Evolutionary conservation across 345 rosid species (phyloP).

Genomic region (Brassica incana): DNA sequence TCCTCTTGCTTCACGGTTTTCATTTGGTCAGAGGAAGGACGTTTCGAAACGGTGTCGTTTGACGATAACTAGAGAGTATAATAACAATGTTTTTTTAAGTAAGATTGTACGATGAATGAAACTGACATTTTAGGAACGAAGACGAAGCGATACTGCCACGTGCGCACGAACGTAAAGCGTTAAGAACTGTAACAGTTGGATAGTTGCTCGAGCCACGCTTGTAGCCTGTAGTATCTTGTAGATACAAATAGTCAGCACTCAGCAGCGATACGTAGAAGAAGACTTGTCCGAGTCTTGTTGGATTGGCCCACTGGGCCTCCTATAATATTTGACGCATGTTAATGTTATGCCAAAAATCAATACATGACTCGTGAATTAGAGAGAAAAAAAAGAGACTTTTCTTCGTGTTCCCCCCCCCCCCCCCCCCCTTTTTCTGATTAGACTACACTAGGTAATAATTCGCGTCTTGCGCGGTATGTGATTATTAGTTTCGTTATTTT

Average conservation of each 20-base stretch:
- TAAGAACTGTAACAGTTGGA: background rate
- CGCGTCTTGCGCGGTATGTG: no score
- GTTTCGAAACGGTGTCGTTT: conserved; percentile 18
- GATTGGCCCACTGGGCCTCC: background rate
- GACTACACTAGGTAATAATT: no score
- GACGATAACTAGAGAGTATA: no score
- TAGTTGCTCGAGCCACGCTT: background rate
- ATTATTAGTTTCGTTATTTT: no score
- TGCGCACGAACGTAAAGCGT: background rate
- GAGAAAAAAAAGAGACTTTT: no score
- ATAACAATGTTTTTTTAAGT: no score
- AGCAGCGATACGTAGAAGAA: background rate
- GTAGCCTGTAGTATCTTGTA: background rate
- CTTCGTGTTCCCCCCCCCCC: no score
- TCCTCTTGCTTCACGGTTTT: conserved; percentile 18
- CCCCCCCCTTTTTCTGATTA: no score
- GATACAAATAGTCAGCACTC: background rate
- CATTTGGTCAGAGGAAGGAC: conserved; percentile 15
- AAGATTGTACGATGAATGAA: background rate
- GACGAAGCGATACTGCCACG: conserved; percentile 1
- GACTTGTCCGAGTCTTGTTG: background rate
- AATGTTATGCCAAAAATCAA: no score
- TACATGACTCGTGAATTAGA: no score
- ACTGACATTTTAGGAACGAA: background rate
- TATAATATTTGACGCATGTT: no score